These are phyloP conservation scores for Sordariomycetes sp. DNA, from an alignment of 2,329 filamentous ascomycete species.

Conservation along the genomic window DNA sequence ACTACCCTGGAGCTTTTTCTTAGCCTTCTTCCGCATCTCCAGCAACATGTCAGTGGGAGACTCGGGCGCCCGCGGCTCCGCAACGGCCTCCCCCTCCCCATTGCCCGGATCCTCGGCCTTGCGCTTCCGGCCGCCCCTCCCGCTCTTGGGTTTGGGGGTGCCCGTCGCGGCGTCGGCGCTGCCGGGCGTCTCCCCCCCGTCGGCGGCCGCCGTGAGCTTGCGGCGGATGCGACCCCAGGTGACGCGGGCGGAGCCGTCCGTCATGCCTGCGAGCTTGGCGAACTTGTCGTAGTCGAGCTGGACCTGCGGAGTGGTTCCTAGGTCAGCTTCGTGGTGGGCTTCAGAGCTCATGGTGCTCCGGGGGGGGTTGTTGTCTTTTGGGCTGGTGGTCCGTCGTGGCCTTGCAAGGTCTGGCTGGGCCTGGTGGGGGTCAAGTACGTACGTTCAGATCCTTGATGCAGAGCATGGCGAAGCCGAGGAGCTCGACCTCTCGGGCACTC, in stretches of 20 bases:
- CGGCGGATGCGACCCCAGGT: not conserved
- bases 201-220: not conserved
- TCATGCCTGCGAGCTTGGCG: not conserved
- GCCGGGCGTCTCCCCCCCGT: not conserved
- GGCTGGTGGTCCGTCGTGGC: not conserved
- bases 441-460: not conserved
- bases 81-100: not conserved
- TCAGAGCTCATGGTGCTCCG: not conserved
- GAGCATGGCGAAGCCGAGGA: not conserved
- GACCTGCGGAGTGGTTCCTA: not conserved
- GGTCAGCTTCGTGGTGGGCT: no score
- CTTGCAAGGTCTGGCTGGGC: not conserved
- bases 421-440: not conserved
- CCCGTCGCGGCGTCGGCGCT: not conserved
- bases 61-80: not conserved
- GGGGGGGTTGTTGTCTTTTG: not conserved
- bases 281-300: not conserved
- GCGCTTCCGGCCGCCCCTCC: not conserved
- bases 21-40: not conserved
- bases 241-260: not conserved
- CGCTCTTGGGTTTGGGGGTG: not conserved
- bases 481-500: not conserved
- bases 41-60: not conserved
- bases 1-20: not conserved
- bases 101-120: not conserved